Conservation (phyloP, 192 early-diverging fungal genomes). For the Funneliformis mosseae region DNA sequence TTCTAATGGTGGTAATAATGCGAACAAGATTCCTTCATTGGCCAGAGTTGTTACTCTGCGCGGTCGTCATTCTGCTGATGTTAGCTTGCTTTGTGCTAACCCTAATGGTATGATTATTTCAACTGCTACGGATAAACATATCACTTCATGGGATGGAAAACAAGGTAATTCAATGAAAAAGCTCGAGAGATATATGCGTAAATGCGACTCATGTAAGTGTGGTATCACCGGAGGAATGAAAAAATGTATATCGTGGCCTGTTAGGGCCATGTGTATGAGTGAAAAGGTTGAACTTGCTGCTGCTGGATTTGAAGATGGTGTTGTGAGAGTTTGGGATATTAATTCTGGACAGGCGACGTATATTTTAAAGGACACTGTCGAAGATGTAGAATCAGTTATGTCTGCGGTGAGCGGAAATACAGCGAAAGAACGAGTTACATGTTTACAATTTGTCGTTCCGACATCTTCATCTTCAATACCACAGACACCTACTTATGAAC, state of each 20-base stretch:
- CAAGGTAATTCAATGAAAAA: conserved; percentile 20
- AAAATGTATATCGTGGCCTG: conserved; percentile 33
- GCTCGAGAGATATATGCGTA: conserved; percentile 29
- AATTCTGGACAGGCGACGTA: conserved; percentile 16
- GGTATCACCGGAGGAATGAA: conserved; percentile 22
- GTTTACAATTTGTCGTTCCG: conserved; percentile 21
- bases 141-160: conserved; percentile 31
- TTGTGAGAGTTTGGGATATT: conserved; percentile 34
- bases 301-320: conserved; percentile 35
- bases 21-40: background rate
- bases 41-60: conserved; percentile 17
- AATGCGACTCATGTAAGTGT: conserved; percentile 31
- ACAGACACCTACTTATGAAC: background rate
- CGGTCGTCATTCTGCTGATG: conserved; percentile 29
- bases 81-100: conserved; percentile 26
- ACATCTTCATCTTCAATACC: background rate
- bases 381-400: conserved; percentile 30
- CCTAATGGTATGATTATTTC: conserved; percentile 24
- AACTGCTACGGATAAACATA: conserved; percentile 19
- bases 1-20: background rate
- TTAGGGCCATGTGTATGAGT: conserved; percentile 23
- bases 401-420: background rate
- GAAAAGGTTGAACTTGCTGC: conserved; percentile 25
- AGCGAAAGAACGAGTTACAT: conserved; percentile 24
- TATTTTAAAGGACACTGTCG: conserved; percentile 32